Evolutionary conservation across 1,284 basidiomycete genomes (phyloP).

Genomic region (Sporisorium reilianum): DNA sequence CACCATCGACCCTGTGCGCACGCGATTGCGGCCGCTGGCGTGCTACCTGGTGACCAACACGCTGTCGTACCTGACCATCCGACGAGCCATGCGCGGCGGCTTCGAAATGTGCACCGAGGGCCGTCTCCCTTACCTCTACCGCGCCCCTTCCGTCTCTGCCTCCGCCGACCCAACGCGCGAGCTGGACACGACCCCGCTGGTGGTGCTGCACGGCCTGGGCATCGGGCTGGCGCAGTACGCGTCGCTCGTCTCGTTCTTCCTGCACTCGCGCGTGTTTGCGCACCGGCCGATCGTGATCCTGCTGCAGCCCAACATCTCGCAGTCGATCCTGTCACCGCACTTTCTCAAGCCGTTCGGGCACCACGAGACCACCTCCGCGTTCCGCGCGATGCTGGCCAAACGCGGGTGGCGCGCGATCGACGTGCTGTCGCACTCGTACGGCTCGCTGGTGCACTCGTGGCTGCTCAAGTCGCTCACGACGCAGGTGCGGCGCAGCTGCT

Average conservation of each 20-base stretch:
- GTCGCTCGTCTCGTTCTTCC: slow-evolving; percentile 40
- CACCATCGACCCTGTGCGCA: slow-evolving; percentile 65
- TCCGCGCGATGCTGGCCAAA: slow-evolving; percentile 44
- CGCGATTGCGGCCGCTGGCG: slow-evolving; percentile 44
- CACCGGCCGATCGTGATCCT: slow-evolving; percentile 61
- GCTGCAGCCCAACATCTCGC: slow-evolving; percentile 64
- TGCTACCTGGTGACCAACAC: slow-evolving; percentile 40
- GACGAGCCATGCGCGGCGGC: slow-evolving; percentile 35
- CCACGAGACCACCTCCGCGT: slow-evolving; percentile 52
- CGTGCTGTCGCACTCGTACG: slow-evolving; percentile 65
- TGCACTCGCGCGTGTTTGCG: slow-evolving; percentile 25
- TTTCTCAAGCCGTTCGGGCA: slow-evolving; percentile 58
- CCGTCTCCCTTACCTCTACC: slow-evolving; percentile 59
- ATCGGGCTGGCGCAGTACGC: slow-evolving; percentile 60
- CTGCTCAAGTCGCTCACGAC: slow-evolving; percentile 57
- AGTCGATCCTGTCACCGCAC: slow-evolving; percentile 53
- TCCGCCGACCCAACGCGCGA: background rate
- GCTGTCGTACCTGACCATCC: slow-evolving; percentile 39
- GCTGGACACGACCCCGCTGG: slow-evolving; percentile 37
- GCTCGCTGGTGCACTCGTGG: slow-evolving; percentile 63
- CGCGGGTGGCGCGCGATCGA: slow-evolving; percentile 47
- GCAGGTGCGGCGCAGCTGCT: slow-evolving; percentile 50
- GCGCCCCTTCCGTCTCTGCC: slow-evolving; percentile 31
- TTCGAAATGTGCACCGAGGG: slow-evolving; percentile 43
- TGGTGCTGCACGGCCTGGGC: slow-evolving; percentile 64